Conservation (phyloP, 2,329 filamentous ascomycete genomes). For the Elsinoe fawcettii region DNA sequence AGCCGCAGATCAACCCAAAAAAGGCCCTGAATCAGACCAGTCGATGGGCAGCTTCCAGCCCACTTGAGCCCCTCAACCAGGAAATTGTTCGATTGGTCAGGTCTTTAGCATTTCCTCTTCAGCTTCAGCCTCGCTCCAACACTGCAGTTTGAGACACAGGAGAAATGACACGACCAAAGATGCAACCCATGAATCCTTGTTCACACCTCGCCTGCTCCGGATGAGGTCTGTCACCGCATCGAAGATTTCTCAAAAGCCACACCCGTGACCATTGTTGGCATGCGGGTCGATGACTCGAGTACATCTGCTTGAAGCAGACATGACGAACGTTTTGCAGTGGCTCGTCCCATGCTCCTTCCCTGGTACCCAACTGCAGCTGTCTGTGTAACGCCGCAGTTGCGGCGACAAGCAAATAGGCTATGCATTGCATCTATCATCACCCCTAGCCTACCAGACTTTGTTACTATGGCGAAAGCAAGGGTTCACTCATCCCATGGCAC, state of each 20-base stretch:
- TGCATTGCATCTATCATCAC: conserved; percentile 13
- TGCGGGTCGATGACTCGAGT: conserved; percentile 7
- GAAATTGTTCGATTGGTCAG: conserved; percentile 3
- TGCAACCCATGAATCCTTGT: neutral
- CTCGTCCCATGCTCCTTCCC: neutral
- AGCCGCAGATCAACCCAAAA: conserved; percentile 4
- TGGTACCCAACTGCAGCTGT: conserved; percentile 8
- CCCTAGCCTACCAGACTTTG: conserved; percentile 6
- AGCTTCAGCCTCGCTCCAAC: neutral
- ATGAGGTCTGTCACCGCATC: neutral
- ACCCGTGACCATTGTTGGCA: conserved; percentile 7
- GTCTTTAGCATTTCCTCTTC: neutral
- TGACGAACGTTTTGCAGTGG: conserved; percentile 9
- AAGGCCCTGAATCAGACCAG: neutral
- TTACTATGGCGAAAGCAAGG: neutral
- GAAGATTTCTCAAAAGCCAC: neutral
- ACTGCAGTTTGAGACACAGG: neutral
- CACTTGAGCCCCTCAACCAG: neutral
- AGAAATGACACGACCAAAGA: neutral
- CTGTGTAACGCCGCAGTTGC: conserved; percentile 8
- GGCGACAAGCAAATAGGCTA: conserved; percentile 11
- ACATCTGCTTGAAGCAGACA: conserved; percentile 8
- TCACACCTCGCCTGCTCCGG: neutral
- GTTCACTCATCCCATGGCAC: conserved; percentile 6
- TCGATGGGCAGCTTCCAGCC: conserved; percentile 1